A percentile compares a stretch with the other conserved stretches of the same genome.
These are phyloP conservation scores for Tylopilus subfusipes DNA, from an alignment of 768 basidiomycete genomes.

Conservation along the genomic window DNA sequence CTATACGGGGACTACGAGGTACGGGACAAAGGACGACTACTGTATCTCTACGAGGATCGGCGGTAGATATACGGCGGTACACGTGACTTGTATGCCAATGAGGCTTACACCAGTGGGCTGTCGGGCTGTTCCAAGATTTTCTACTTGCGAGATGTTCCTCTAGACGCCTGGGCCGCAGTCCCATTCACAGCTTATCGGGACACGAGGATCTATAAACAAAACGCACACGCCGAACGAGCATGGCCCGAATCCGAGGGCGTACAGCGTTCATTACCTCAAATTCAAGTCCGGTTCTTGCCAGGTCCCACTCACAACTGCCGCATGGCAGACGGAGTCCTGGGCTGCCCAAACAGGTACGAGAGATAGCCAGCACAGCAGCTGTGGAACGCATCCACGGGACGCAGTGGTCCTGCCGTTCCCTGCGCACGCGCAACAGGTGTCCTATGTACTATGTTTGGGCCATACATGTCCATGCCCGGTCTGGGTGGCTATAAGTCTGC, in stretches of 20 bases:
- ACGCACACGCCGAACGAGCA: conserved; percentile 15
- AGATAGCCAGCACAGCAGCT: conserved; percentile 1
- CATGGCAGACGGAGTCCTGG: conserved; percentile 12
- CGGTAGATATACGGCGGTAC: too few species aligned
- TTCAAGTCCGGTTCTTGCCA: neutral
- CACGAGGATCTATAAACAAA: neutral
- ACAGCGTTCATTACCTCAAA: conserved; percentile 24
- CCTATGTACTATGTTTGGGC: conserved; percentile 20
- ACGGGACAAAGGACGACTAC: too few species aligned
- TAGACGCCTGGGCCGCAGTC: neutral
- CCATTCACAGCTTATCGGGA: neutral
- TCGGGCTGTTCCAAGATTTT: too few species aligned
- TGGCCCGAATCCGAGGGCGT: conserved; percentile 11
- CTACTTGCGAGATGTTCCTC: too few species aligned
- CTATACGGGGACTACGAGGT: too few species aligned
- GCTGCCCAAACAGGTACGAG: neutral
- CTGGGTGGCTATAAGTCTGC: conserved; percentile 23
- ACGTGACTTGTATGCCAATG: too few species aligned
- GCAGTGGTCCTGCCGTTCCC: conserved; percentile 18
- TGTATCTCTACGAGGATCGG: too few species aligned
- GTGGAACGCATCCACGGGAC: conserved; percentile 4
- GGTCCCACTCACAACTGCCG: conserved; percentile 7
- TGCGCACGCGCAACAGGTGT: conserved; percentile 18
- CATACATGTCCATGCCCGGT: conserved; percentile 16
- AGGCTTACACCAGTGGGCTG: too few species aligned